A percentile compares a stretch with the other conserved stretches of the same genome.
phyloP scores from a whole-genome alignment of 768 basidiomycete species.

The Pleurotus ostreatus region DNA sequence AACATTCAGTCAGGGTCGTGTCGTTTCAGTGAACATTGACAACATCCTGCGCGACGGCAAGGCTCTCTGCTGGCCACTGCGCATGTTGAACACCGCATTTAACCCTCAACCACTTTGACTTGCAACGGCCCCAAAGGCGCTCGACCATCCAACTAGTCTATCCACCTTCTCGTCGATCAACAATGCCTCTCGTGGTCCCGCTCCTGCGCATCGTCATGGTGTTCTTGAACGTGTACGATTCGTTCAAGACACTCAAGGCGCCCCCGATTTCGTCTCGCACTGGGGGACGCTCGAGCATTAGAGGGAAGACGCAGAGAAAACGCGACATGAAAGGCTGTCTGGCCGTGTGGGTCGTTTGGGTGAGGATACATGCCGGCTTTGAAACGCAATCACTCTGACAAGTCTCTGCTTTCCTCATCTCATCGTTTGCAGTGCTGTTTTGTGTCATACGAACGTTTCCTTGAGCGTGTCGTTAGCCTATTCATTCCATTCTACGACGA shows the following conservation, averaged over 20 bases:
- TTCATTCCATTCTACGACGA: constrained; percentile 84
- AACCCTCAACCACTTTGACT: background rate
- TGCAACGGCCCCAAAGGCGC: constrained; percentile 1
- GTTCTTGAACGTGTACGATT: constrained; percentile 77
- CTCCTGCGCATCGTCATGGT: constrained; percentile 65
- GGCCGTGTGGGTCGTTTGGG: constrained; percentile 86
- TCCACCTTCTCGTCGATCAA: background rate
- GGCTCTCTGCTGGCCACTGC: constrained; percentile 1
- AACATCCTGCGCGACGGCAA: background rate
- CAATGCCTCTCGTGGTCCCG: constrained; percentile 69
- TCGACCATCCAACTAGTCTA: background rate
- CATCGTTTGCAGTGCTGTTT: constrained; percentile 53
- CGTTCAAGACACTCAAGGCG: constrained; percentile 76
- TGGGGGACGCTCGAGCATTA: constrained; percentile 58
- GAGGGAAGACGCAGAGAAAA: constrained; percentile 72
- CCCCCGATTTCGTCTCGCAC: constrained; percentile 53
- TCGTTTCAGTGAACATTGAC: background rate
- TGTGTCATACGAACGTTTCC: constrained; percentile 59
- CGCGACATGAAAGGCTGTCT: constrained; percentile 83
- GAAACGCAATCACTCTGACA: constrained; percentile 2
- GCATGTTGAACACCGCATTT: background rate
- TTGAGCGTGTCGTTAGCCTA: constrained; percentile 62
- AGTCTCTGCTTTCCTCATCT: background rate
- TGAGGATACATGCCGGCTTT: constrained; percentile 27
- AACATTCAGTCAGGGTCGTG: constrained; percentile 1